phyloP scores from a whole-genome alignment of 345 rosid genomes.

The Rhodamnia rubescens region DNA sequence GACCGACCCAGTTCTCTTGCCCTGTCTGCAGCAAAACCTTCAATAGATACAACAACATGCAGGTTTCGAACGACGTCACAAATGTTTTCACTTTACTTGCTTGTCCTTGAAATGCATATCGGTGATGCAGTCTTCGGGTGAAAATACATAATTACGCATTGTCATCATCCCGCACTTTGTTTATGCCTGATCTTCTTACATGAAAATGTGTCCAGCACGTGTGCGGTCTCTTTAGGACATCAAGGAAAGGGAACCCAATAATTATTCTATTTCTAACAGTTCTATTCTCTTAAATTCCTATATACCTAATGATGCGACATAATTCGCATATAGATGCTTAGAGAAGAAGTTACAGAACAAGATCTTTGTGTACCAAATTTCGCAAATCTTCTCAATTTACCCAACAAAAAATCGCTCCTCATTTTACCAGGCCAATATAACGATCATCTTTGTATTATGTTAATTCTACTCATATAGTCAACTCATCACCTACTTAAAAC shows the following conservation, averaged over 20 bases:
- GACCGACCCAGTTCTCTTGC: slow-evolving; percentile 94
- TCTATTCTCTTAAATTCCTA: background rate
- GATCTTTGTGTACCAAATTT: background rate
- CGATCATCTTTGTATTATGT: background rate
- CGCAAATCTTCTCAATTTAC: background rate
- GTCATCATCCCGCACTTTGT: too few relatives aligned
- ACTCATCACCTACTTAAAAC: background rate
- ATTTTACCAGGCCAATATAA: background rate
- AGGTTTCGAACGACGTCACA: slow-evolving; percentile 23
- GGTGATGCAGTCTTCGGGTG: too few relatives aligned
- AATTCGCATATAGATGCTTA: background rate
- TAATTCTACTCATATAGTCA: background rate
- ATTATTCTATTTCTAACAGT: background rate
- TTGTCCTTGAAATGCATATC: too few relatives aligned
- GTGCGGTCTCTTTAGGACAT: too few relatives aligned
- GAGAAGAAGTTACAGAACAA: background rate
- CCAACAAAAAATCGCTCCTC: background rate
- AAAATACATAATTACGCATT: too few relatives aligned
- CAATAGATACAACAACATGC: slow-evolving; percentile 92
- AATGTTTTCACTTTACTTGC: background rate
- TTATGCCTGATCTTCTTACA: too few relatives aligned
- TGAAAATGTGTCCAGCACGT: too few relatives aligned
- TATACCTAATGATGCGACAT: background rate
- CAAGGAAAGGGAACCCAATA: too few relatives aligned
- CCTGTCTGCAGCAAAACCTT: slow-evolving; percentile 77